phyloP scores from a whole-genome alignment of 176 grass and related monocot genomes.

The Melocanna baccifera region DNA sequence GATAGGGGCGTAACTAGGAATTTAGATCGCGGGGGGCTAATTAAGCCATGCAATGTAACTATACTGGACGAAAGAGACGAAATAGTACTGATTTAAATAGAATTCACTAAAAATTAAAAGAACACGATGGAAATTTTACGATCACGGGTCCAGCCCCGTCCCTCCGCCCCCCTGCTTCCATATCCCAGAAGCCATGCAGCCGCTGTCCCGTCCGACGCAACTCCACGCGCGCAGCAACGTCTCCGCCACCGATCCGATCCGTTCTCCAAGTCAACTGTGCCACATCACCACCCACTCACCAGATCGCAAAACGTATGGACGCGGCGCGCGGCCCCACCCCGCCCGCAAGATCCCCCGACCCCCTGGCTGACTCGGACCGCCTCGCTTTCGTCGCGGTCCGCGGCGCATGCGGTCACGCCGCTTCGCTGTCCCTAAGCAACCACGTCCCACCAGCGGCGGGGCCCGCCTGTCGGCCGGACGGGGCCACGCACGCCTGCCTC shows the following conservation, averaged over 20 bases:
- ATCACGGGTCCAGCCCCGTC: too few species aligned
- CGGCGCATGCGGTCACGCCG: too few species aligned
- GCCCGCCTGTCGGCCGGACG: not conserved
- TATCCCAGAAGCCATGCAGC: not conserved
- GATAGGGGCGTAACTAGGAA: too few species aligned
- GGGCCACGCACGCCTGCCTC: not conserved
- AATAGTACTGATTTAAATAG: too few species aligned
- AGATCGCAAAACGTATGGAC: not conserved
- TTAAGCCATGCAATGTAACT: too few species aligned
- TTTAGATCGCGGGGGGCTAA: too few species aligned
- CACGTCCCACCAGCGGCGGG: not conserved
- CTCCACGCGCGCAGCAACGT: not conserved
- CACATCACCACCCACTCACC: not conserved
- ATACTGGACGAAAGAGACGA: too few species aligned
- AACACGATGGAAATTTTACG: too few species aligned
- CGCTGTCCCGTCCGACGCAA: constrained; percentile 40
- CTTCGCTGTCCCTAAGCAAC: not conserved
- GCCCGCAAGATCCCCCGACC: not conserved
- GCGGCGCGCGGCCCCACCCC: not conserved
- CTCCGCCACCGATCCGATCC: not conserved
- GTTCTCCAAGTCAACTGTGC: not conserved
- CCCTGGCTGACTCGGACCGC: constrained; percentile 15
- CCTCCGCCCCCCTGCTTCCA: too few species aligned
- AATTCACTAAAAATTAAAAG: too few species aligned
- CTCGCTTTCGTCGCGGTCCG: constrained; percentile 1